Evolutionary conservation across 208 protist species (phyloP).

Genomic region (Histomonas meleagridis): DNA sequence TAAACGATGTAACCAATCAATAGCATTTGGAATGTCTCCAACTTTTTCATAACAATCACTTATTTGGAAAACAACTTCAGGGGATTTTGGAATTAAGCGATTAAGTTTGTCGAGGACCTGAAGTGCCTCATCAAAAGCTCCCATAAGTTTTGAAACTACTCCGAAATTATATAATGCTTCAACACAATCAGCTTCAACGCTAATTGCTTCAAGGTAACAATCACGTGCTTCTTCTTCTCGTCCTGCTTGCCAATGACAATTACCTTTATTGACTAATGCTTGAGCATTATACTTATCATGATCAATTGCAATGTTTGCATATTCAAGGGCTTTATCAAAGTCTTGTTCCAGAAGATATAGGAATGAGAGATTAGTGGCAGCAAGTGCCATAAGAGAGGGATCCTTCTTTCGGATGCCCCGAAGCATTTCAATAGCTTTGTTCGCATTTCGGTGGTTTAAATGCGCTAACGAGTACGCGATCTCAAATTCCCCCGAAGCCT

Average conservation of each 20-base stretch:
- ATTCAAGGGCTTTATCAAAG: slow-evolving; percentile 76
- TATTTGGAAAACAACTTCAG: slow-evolving; percentile 81
- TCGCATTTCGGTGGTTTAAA: background rate
- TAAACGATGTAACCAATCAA: slow-evolving; percentile 58
- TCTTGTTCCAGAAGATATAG: slow-evolving; percentile 89
- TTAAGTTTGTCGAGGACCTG: slow-evolving; percentile 79
- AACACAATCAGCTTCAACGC: slow-evolving; percentile 79
- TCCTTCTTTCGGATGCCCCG: background rate
- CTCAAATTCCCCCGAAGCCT: slow-evolving; percentile 22
- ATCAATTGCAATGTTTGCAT: slow-evolving; percentile 76
- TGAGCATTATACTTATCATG: slow-evolving; percentile 81
- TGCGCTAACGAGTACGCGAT: slow-evolving; percentile 19
- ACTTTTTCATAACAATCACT: slow-evolving; percentile 15
- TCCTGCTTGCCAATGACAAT: slow-evolving; percentile 69
- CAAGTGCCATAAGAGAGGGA: slow-evolving; percentile 41
- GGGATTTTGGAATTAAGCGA: slow-evolving; percentile 68
- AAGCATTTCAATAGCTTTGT: slow-evolving; percentile 31
- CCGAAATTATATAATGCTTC: slow-evolving; percentile 88
- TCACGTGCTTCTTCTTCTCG: slow-evolving; percentile 68
- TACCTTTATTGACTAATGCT: slow-evolving; percentile 86
- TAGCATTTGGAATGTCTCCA: slow-evolving; percentile 23
- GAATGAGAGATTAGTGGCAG: slow-evolving; percentile 85
- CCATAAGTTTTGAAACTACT: slow-evolving; percentile 66
- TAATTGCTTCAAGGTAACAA: slow-evolving; percentile 75
- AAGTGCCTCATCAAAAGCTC: slow-evolving; percentile 50